Evolutionary conservation across 2,329 filamentous ascomycete species (phyloP).

Genomic region (Cladosporium sp.): DNA sequence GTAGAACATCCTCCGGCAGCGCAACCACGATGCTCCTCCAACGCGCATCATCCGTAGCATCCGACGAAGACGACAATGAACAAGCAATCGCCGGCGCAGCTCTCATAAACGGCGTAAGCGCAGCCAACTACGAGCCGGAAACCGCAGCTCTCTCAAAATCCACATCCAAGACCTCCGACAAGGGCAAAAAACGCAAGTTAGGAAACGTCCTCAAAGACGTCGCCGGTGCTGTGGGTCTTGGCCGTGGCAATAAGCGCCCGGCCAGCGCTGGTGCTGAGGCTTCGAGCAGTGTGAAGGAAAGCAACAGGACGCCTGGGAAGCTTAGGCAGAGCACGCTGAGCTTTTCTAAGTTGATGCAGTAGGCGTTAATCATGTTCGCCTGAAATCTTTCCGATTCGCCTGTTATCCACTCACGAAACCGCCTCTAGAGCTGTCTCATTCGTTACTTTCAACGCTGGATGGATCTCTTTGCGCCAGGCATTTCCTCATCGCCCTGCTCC

Average conservation of each 20-base stretch:
- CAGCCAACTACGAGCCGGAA: constrained; percentile 6
- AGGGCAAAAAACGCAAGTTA: constrained; percentile 13
- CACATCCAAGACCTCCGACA: constrained; percentile 2
- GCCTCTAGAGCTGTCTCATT: no score
- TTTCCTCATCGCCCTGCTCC: no score
- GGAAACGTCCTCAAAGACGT: constrained; percentile 9
- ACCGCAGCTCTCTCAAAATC: no score
- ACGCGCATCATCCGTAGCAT: constrained; percentile 8
- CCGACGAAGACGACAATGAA: constrained; percentile 1
- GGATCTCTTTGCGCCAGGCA: no score
- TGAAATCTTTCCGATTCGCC: no score
- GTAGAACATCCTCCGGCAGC: constrained; percentile 11
- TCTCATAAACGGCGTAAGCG: no score
- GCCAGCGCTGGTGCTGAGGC: neutral
- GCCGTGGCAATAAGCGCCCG: constrained; percentile 16
- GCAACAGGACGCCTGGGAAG: constrained; percentile 4
- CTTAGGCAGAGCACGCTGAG: constrained; percentile 23
- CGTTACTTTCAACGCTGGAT: no score
- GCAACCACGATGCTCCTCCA: constrained; percentile 13
- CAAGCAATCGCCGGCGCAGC: neutral
- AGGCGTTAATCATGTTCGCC: no score
- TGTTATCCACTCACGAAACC: no score
- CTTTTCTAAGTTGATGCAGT: constrained; percentile 15
- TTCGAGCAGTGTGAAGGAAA: constrained; percentile 1
- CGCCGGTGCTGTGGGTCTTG: constrained; percentile 16